Evolutionary conservation across 106 monocot species (phyloP), one percentile per base, ranked within the genome.

Genomic region (Posidonia australis): DNA sequence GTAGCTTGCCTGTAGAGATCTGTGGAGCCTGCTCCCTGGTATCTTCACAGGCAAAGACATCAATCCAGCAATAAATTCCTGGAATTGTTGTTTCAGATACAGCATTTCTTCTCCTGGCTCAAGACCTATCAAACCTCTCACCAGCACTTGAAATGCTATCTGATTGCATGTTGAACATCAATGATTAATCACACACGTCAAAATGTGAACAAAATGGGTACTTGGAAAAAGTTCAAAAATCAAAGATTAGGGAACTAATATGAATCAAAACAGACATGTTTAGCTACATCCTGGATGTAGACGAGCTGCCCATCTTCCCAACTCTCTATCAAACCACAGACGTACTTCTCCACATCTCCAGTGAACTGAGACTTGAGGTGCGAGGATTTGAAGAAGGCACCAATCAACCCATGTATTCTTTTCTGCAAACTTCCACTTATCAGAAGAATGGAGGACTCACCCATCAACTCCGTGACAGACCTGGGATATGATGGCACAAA

Each of bases 401-500:
- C 91, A 32, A 91, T 72, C 46, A 98, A 80, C 42, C 91, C 90
- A 54, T 98, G 98, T 10, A 98, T 79, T 23, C 80, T 61, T n/a
- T 77, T 66, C 43, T 98, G 98, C 23, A 91, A 65, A 24, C 64
- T 59, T 2, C 98, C 98, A 25, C 79, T 85, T 74, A 85, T 77
- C 23, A 83, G 31, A n/a, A 98, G 74, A 22, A 98, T 98, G 65
- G 98, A 98, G 23, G 80, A 78, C 46, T 85, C 72, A 0, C 98
- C 98, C 83, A 98, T 85, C 62, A 98, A 62, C 54, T 91, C 98
- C 9, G 79, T 79, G 42, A 98, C 65, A 0, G 98, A 98, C 31
- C 76, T 80, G 0, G 98, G 98, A 64, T 98, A 98, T 62, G 69
- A 87, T 1, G 98, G 91, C 44, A 98, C 98, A 57, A 98, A 91